These are phyloP conservation scores for Paratrimastix pyriformis DNA, from an alignment of 78 protist species.

Conservation along the genomic window DNA sequence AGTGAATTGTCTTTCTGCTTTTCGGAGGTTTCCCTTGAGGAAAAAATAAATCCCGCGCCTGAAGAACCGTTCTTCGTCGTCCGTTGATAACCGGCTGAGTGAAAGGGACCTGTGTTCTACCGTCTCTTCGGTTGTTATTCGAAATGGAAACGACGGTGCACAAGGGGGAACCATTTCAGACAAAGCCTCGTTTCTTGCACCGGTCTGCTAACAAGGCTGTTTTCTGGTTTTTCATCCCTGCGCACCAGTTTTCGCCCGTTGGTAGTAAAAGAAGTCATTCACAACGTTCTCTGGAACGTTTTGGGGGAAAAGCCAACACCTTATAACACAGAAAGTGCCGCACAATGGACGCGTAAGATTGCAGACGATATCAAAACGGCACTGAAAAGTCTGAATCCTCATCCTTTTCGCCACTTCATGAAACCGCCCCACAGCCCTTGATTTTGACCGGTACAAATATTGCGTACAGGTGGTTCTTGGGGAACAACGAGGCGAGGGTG, in stretches of 20 bases:
- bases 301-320: background rate
- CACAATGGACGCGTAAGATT: background rate
- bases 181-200: no score
- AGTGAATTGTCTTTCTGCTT: no score
- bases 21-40: no score
- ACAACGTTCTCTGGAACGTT: background rate
- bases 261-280: slow-evolving; percentile 4
- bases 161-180: no score
- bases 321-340: slow-evolving; percentile 9
- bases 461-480: slow-evolving; percentile 34
- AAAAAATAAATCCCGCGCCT: no score
- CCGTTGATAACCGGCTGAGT: no score
- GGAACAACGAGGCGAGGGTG: slow-evolving; percentile 42
- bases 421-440: background rate
- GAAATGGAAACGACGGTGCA: no score
- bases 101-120: no score
- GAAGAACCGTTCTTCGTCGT: no score
- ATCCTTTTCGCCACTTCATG: background rate
- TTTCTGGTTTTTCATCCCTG: no score
- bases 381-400: background rate
- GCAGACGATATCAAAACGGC: slow-evolving; percentile 19
- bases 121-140: no score
- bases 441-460: slow-evolving; percentile 28
- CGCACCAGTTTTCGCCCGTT: slow-evolving; percentile 10
- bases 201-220: no score